Percentiles rank a stretch among this genome's conserved stretches.
Conservation (phyloP, 2,329 filamentous ascomycete genomes). For the Xylariaceae sp. region DNA sequence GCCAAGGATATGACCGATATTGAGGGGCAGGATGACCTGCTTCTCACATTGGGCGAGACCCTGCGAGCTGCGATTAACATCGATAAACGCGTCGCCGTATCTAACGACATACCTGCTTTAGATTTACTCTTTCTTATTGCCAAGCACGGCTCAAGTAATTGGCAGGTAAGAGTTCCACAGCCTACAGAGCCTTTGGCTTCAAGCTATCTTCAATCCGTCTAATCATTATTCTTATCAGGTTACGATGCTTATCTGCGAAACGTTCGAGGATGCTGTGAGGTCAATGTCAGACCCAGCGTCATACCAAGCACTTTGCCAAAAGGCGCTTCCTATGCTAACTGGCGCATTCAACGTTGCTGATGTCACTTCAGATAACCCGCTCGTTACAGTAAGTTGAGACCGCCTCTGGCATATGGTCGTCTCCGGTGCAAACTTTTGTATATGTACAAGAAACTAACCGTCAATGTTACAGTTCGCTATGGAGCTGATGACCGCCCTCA, state of each 20-base stretch:
- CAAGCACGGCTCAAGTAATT: constrained; percentile 85
- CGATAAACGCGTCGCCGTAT: constrained; percentile 74
- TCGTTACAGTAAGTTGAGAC: constrained; percentile 66
- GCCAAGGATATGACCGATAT: constrained; percentile 81
- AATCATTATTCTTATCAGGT: constrained; percentile 45
- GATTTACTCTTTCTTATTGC: constrained; percentile 87
- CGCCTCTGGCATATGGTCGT: neutral
- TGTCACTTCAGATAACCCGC: constrained; percentile 79
- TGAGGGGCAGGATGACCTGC: constrained; percentile 86
- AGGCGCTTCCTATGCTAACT: constrained; percentile 84
- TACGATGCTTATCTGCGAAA: constrained; percentile 82
- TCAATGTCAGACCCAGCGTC: constrained; percentile 67
- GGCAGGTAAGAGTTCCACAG: constrained; percentile 57
- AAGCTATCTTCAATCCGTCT: neutral
- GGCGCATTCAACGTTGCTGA: constrained; percentile 88
- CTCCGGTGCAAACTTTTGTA: neutral
- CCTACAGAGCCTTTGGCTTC: neutral
- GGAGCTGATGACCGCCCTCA: constrained; percentile 79
- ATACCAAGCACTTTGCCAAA: constrained; percentile 79
- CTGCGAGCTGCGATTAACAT: constrained; percentile 81
- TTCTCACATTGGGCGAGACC: constrained; percentile 87
- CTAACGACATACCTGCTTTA: constrained; percentile 71
- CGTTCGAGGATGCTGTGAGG: constrained; percentile 84
- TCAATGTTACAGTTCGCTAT: constrained; percentile 64
- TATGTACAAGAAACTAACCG: constrained; percentile 26